These are phyloP conservation scores for Phaeomoniella chlamydospora DNA, from an alignment of 2,329 filamentous ascomycete species.

Conservation along the genomic window DNA sequence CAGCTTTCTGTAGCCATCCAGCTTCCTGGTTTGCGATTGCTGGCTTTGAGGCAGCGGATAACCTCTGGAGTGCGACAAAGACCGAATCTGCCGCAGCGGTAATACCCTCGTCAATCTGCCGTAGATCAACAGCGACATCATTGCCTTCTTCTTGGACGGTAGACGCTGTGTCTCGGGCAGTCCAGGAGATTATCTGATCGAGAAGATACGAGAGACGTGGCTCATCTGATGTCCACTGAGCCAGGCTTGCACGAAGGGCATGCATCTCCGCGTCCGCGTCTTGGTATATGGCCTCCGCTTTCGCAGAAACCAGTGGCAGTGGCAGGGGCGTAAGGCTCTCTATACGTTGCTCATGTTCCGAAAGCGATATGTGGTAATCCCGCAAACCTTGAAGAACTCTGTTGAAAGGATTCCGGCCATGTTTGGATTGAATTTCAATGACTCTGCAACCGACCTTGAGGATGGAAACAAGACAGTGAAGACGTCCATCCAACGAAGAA, in stretches of 20 bases:
- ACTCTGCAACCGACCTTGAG: constrained; percentile 48
- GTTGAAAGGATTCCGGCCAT: constrained; percentile 40
- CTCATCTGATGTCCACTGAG: constrained; percentile 26
- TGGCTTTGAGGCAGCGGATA: constrained; percentile 40
- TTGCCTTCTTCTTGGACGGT: constrained; percentile 5
- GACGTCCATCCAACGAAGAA: constrained; percentile 3
- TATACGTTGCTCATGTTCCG: not conserved
- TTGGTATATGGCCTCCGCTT: constrained; percentile 1
- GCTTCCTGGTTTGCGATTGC: constrained; percentile 47
- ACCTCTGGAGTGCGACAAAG: constrained; percentile 64
- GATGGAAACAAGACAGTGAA: constrained; percentile 55
- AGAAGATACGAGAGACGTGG: constrained; percentile 52
- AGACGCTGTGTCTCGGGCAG: constrained; percentile 19
- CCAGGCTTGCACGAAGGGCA: constrained; percentile 20
- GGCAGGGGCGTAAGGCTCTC: constrained; percentile 35
- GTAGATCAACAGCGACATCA: constrained; percentile 13
- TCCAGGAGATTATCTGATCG: constrained; percentile 53
- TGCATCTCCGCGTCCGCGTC: constrained; percentile 6
- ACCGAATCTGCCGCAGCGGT: constrained; percentile 58
- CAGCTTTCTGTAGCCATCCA: constrained; percentile 47
- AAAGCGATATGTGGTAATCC: not conserved
- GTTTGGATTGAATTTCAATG: constrained; percentile 50
- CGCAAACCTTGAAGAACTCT: constrained; percentile 1
- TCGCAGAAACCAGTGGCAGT: constrained; percentile 21
- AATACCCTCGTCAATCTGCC: constrained; percentile 41